Base-by-base conservation (phyloP, 306 rosid genomes). In the Lathyrus oleraceus region DNA sequence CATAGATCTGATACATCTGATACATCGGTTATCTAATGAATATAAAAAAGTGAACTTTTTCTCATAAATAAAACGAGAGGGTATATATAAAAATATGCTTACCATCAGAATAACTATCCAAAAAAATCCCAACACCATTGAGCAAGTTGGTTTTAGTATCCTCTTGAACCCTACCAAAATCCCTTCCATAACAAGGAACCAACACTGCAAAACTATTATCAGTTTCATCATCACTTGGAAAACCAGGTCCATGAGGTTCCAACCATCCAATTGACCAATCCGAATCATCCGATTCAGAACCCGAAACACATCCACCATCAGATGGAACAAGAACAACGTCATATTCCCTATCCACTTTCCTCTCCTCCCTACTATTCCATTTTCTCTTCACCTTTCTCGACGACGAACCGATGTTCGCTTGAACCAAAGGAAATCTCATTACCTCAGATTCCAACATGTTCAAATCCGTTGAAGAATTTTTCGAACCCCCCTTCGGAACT, bases 261-360 rank as follows among this genome's bases (percentile, higher is more conserved):
- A 83, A 78, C 99, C 99, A 94, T 57, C 99, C 99, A 65, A 94
- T 81, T 3, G 99, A 91, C 96, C 97, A 94, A 76, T 94, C 97
- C 8, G 99, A 94, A 72, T 75, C 97, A 70, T 87, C 97, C 35
- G 97, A 85, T 32, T 94, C 99, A 10, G 92, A 87, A 65, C 85
- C 97, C 64, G 96, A 90, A 70, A 91, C 84, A 74, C 96, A 87
- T 28, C 83, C 99, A 17, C 96, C 95, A 76, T 91, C 97, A 48
- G 99, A 88, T 64, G 99, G 92, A 74, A 94, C 96, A 25, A 94
- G 82, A 83, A 94, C 97, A 77, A 86, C 81, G 82, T 94, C 99
- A 68, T 83, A 87, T 47, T 91, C 97, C 72, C 78, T 78, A 67
- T 91, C 99, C 13, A 91, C 76, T 76, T 81, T 94, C 86, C 88